phyloP scores from a whole-genome alignment of 768 basidiomycete species.

The Tricholomella constricta region DNA sequence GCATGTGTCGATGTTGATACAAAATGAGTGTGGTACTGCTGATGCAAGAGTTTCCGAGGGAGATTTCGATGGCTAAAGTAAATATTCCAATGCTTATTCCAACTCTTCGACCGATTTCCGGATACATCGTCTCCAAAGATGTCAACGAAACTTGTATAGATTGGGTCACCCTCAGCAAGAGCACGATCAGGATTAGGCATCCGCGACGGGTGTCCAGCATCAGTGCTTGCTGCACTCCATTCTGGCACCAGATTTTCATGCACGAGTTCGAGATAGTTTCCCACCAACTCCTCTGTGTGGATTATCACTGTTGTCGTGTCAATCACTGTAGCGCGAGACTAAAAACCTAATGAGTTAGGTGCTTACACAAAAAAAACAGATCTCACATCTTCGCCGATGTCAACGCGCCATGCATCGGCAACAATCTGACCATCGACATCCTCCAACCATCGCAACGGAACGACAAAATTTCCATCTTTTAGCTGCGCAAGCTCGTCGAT shows the following conservation, averaged over 20 bases:
- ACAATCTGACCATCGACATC: slow-evolving; percentile 9
- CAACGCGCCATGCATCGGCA: slow-evolving; percentile 2
- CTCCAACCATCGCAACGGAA: slow-evolving; percentile 28
- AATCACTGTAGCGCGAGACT: background rate
- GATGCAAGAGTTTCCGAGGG: slow-evolving; percentile 34
- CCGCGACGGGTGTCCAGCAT: slow-evolving; percentile 17
- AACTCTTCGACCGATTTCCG: slow-evolving; percentile 44
- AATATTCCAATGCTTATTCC: slow-evolving; percentile 47
- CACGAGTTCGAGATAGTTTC: slow-evolving; percentile 22
- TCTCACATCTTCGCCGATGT: background rate
- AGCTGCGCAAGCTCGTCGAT: slow-evolving; percentile 28
- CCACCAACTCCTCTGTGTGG: slow-evolving; percentile 11
- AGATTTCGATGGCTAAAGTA: slow-evolving; percentile 40
- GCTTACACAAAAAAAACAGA: background rate
- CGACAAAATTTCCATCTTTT: slow-evolving; percentile 18
- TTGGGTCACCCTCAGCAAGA: slow-evolving; percentile 29
- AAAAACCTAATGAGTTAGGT: background rate
- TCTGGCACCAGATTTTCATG: slow-evolving; percentile 17
- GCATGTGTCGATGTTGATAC: slow-evolving; percentile 41
- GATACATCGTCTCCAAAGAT: slow-evolving; percentile 45
- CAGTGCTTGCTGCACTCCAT: slow-evolving; percentile 22
- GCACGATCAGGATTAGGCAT: slow-evolving; percentile 37
- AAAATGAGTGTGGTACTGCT: slow-evolving; percentile 40
- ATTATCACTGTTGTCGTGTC: slow-evolving; percentile 16
- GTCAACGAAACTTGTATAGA: slow-evolving; percentile 34